Evolutionary conservation across 2,329 filamentous ascomycete species (phyloP), one percentile per base, ranked within the genome.

Genomic region (Zasmidium cellare): DNA sequence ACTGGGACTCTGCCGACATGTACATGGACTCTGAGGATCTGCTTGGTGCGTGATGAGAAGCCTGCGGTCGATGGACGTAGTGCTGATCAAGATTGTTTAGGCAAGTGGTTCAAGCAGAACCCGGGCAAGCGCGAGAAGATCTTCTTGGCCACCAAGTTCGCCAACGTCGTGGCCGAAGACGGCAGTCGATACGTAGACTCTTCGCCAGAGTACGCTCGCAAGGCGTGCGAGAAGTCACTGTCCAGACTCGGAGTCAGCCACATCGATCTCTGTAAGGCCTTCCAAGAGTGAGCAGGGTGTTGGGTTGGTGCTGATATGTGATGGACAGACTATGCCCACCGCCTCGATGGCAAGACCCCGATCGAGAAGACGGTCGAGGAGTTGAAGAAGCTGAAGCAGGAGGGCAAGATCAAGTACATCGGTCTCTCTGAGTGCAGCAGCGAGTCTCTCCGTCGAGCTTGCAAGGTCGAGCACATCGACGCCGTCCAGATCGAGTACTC

Each of bases 321-420:
- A 9, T 41, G 1, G 3, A 35, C 51, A 60, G 58, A 79, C 69
- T 72, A 72, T 60, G 69, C 66, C 49, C 77, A 80, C 61, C 74
- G 77, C 3, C 65, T 79, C 22, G 76, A 80, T 59, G 62, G 64
- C 44, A 73, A 71, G 58, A 79, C 76, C 3, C 78, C 78, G 1
- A 72, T 80, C 49, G 78, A 80, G 65, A 73, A 75, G 65, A 85
- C 81, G 0, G 72, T 84, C 2, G 67, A 76, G 46, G 79, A 74
- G 14, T 74, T 85, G 75, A 79, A 75, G 59, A 68, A 78, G 66
- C 61, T 81, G 14, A 76, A 80, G 62, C 69, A 76, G 67, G 77
- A 82, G 62, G 83, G 83, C 56, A 85, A 85, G 67, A 81, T 86
- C 68, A 80, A 79, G 56, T 74, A 84, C 67, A 71, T 87, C 6